Evolutionary conservation across 2,329 filamentous ascomycete species (phyloP), one percentile per base, ranked within the genome.

Genomic region (Diaporthe ilicicola): DNA sequence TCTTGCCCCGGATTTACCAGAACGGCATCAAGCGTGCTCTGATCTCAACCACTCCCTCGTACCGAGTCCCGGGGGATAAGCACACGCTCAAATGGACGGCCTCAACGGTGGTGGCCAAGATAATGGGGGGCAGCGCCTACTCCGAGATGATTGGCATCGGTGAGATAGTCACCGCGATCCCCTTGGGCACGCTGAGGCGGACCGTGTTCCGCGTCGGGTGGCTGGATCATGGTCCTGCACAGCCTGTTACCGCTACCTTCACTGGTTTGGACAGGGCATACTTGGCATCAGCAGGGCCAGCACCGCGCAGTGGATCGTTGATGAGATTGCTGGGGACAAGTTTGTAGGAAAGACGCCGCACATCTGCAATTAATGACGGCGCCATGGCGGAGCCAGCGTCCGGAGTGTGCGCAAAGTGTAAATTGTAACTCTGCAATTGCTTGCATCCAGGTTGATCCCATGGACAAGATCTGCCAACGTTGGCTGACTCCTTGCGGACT

Each of bases 161-260:
- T 17, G 39, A 61, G 4, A 61, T 39, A 4, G 56, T 34, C 19
- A 22, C 56, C 3, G 56, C 56, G 10, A 62, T 48, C 22, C n/a
- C 56, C 1, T 32, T 17, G 10, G 42, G 48, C 42, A 48, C n/a
- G 56, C 42, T 62, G 27, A 62, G 27, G 9, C 34, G 39, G 39
- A 62, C 56, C 9, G 24, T 34, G 12, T 62, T 62, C 19, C 56
- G 56, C 39, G 56, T 62, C 19, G 27, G 39, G n/a, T 62, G 56
- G 54, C 56, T 62, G 27, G 48, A 62, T 17, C 46, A 34, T n/a
- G 39, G 56, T 17, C 27, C 56, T 10, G 56, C 56, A 10, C 17
- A 32, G 27, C 56, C 39, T 6, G 56, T 62, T 10, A 62, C n/a
- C 17, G 39, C 56, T 5, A 46, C 56, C 1, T 46, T 46, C 56